Conservation (phyloP, 1,284 basidiomycete species). For the Hymenochaete sp. region DNA sequence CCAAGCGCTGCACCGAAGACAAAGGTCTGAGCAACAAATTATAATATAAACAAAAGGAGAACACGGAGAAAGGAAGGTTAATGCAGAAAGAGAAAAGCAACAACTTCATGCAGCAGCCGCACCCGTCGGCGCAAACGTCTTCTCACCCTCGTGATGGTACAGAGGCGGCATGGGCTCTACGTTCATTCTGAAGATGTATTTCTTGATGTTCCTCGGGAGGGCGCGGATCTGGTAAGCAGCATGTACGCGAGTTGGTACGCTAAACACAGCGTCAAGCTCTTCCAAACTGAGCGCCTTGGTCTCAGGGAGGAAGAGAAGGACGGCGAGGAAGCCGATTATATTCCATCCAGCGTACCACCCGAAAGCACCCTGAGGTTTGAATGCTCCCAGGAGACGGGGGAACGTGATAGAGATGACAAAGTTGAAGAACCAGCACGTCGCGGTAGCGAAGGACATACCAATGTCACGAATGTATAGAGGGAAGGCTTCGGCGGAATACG, state of each 20-base stretch:
- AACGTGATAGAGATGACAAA: conserved; percentile 51
- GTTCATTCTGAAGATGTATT: conserved; percentile 42
- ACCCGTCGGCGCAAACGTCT: conserved; percentile 7
- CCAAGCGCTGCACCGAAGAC: too few species aligned
- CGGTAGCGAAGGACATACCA: conserved; percentile 46
- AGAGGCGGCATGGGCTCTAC: conserved; percentile 35
- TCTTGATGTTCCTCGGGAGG: conserved; percentile 54
- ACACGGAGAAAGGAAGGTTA: too few species aligned
- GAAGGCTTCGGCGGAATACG: conserved; percentile 57
- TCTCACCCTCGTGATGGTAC: conserved; percentile 42
- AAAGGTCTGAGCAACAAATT: too few species aligned
- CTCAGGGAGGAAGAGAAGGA: conserved; percentile 42
- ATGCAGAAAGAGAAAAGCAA: too few species aligned
- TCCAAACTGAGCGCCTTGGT: conserved; percentile 64
- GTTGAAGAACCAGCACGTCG: conserved; percentile 44
- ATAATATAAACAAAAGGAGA: too few species aligned
- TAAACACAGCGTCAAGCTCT: conserved; percentile 54
- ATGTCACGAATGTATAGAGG: conserved; percentile 48
- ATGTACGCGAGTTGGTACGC: conserved; percentile 51
- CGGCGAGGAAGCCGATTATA: conserved; percentile 40
- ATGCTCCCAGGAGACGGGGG: conserved; percentile 43
- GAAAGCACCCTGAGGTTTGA: conserved; percentile 41
- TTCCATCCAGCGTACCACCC: conserved; percentile 49
- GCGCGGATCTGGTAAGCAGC: conserved; percentile 44
- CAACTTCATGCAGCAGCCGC: background rate